Percentiles rank a stretch among this genome's conserved stretches.
These are phyloP conservation scores for Parasarocladium wereldwijsianum DNA, from an alignment of 2,329 filamentous ascomycete genomes.

Conservation along the genomic window DNA sequence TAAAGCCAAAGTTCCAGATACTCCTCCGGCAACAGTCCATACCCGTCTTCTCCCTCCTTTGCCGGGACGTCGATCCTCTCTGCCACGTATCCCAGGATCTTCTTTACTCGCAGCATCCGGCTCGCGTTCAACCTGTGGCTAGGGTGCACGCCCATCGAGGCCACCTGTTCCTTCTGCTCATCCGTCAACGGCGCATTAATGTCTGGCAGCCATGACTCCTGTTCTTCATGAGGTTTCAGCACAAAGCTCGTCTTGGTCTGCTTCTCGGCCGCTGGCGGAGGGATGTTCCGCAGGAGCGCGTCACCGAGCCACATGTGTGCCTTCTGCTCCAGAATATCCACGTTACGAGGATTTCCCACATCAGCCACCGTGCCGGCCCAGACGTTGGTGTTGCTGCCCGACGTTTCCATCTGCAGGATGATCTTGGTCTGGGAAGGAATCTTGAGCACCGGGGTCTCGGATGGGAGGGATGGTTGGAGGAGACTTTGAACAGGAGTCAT, in stretches of 20 bases:
- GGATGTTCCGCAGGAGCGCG: constrained; percentile 66
- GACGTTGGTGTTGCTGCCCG: constrained; percentile 61
- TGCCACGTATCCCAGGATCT: constrained; percentile 82
- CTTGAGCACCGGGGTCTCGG: constrained; percentile 64
- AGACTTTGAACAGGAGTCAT: constrained; percentile 42
- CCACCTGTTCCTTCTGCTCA: constrained; percentile 59
- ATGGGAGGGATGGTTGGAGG: constrained; percentile 54
- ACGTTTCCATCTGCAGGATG: constrained; percentile 54
- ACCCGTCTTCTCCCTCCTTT: constrained; percentile 37
- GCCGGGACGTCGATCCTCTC: constrained; percentile 73
- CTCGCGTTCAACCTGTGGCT: constrained; percentile 93
- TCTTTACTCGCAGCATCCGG: constrained; percentile 87
- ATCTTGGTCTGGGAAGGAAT: constrained; percentile 52
- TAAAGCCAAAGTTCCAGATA: constrained; percentile 94
- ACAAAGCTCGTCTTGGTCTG: constrained; percentile 92
- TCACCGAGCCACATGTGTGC: constrained; percentile 90
- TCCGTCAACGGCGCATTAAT: no score
- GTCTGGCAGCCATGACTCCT: constrained; percentile 65
- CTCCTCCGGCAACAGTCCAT: constrained; percentile 65
- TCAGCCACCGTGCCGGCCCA: constrained; percentile 79
- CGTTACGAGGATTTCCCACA: constrained; percentile 60
- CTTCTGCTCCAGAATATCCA: constrained; percentile 70
- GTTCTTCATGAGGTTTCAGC: constrained; percentile 59
- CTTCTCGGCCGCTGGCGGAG: constrained; percentile 67
- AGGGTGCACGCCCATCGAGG: constrained; percentile 59